Evolutionary conservation across 2,329 filamentous ascomycete genomes (phyloP), one percentile per base, ranked within the genome.

Genomic region (Stachybotrys chartarum): DNA sequence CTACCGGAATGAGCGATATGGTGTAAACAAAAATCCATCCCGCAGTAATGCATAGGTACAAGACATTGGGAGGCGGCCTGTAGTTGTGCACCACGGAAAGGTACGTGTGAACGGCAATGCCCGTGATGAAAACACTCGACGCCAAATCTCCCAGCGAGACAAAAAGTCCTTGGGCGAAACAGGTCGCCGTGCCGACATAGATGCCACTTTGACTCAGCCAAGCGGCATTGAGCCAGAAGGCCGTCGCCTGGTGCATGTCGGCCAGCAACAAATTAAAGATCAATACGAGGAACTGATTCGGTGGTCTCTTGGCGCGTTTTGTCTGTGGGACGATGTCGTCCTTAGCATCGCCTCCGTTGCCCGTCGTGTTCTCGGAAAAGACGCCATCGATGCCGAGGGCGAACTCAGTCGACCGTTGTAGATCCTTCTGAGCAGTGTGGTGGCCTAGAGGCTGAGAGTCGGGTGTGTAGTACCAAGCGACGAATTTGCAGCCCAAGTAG

Each of bases 191-290:
- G 3, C 76, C 75, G 1, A 84, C 81, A 1, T 77, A 62, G 16
- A 89, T 78, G 0, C 72, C 74, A 64, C 86, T 74, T 14, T 72
- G 66, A 1, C 69, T 66, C 6, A 87, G 71, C 79, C 85, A 86
- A 42, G 78, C 72, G 5, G 78, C 77, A 58, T 85, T 87, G 51
- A 88, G 72, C 48, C 86, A 62, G 64, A 88, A 90, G 5, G 84
- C 82, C 1, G 82, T 66, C 7, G 82, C 77, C 63, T 89, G 86
- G 62, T 86, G 82, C 55, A 87, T 77, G 61, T 90, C 86, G 56
- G 86, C 85, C 24, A 87, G 70, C 6, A 90, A 72, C 0, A 90
- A 77, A 65, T 89, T 89, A 66, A 87, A 81, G 56, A 89, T 85
- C 5, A 90, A 75, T 0, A 89, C 73, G 31, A 88, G 76, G 63